Evolutionary conservation across 805 yeast species (phyloP), one percentile per base, ranked within the genome.

Genomic region (Priceomyces haplophilus): DNA sequence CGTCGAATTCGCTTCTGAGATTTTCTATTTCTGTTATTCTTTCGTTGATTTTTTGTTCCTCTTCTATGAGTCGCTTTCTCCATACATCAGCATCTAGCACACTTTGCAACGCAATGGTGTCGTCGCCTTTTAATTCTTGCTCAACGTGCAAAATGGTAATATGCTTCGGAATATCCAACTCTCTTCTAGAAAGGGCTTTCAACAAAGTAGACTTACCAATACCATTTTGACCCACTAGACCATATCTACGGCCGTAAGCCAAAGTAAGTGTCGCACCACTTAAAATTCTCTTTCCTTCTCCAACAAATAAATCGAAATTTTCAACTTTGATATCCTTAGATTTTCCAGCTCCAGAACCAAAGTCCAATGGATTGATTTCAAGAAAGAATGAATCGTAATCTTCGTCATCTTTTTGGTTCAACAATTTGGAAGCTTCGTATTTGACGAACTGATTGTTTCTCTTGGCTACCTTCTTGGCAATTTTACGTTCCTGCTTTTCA

Each of bases 1-100:
- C 89, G 25, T 84, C 90, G 47, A 88, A 88, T 55, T 85, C 86
- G 6, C 63, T 60, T 53, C 85, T 77, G 54, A 88, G 75, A 13
- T 59, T 66, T 47, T 87, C 93, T 47, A 93, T 83, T 53, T 85
- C 95, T 30, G 66, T 71, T 24, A 93, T 70, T 60, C 97, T 77
- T 47, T 82, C 88, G 46, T 82, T 80, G 44, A 85, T 81, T 58
- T 81, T 82, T 27, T 65, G 58, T 64, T 90, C 95, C 62, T 93
- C 98, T 37, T 69, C 67, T 25, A 93, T 61, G 42, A 93, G 70
- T 53, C 84, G 88, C 65, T 95, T 93, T 64, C 99, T 79, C 99
- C 99, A 93, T 33, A 93, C 99, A 69, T 93, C 99, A 1, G 99
- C 99, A 68, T 93, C 99, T 51, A 93, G 73, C n/a, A 93, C 99